phyloP scores from a whole-genome alignment of 2,329 filamentous ascomycete genomes.

The Achaetomium macrosporum region DNA sequence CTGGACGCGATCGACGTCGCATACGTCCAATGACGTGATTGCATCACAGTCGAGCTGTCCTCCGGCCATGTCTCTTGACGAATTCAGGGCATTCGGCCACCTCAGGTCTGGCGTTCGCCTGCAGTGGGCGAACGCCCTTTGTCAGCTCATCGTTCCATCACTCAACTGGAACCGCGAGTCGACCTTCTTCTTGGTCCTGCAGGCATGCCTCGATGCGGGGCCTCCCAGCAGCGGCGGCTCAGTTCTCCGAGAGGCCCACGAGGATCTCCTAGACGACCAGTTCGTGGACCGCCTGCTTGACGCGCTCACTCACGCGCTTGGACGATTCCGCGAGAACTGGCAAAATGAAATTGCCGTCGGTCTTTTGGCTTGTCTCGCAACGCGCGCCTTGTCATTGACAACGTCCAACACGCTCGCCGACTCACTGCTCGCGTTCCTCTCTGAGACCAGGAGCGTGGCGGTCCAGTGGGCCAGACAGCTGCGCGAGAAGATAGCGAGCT shows the following conservation, averaged over 20 bases:
- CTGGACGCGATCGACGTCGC: conserved; percentile 12
- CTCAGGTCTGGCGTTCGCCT: conserved; percentile 43
- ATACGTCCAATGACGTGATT: conserved; percentile 46
- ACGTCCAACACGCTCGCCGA: conserved; percentile 18
- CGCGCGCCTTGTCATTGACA: conserved; percentile 39
- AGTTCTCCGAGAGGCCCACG: conserved; percentile 32
- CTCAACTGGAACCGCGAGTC: conserved; percentile 48
- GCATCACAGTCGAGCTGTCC: conserved; percentile 45
- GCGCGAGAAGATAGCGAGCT: conserved; percentile 23
- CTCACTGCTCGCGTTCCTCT: conserved; percentile 30
- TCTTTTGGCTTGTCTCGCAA: conserved; percentile 35
- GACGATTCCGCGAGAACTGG: conserved; percentile 45
- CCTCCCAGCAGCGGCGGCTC: conserved; percentile 12
- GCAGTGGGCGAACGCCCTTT: conserved; percentile 52
- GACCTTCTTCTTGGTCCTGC: conserved; percentile 42
- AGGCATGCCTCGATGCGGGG: conserved; percentile 46
- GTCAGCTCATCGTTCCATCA: conserved; percentile 41
- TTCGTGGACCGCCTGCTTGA: conserved; percentile 33
- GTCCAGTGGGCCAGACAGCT: conserved; percentile 37
- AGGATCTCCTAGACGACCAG: conserved; percentile 28
- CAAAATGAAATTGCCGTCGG: conserved; percentile 38
- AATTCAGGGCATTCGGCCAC: conserved; percentile 48
- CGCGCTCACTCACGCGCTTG: conserved; percentile 29
- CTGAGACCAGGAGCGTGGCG: conserved; percentile 29
- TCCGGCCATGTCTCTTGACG: conserved; percentile 40